phyloP scores from a whole-genome alignment of 2,329 filamentous ascomycete genomes.

The Ceratocystis harringtonii region DNA sequence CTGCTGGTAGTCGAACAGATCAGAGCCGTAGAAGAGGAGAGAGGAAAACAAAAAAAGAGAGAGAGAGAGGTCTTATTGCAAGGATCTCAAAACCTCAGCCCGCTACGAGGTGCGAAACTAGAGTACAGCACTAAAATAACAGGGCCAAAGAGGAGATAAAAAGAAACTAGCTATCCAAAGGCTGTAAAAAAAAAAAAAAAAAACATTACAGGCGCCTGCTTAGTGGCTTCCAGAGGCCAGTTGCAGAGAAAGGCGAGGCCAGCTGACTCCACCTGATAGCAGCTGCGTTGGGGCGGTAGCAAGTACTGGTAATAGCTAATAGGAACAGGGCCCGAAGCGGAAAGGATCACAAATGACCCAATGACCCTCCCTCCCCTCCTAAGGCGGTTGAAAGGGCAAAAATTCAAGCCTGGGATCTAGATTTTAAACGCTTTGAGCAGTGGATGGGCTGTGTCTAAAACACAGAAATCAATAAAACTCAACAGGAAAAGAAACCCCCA shows the following conservation, averaged over 20 bases:
- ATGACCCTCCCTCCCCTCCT: not conserved
- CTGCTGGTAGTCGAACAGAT: not conserved
- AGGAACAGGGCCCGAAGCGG: slow-evolving; percentile 10
- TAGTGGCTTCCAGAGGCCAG: not conserved
- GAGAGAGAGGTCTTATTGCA: not conserved
- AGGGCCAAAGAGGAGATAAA: not conserved
- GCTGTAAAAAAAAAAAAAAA: too few relatives aligned
- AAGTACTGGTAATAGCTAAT: not conserved
- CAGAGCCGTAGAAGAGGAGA: not conserved
- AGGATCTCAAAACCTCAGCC: not conserved
- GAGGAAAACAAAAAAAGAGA: not conserved
- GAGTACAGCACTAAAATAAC: not conserved
- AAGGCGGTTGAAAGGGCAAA: not conserved
- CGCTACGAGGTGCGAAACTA: not conserved
- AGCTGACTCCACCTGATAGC: not conserved
- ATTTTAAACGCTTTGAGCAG: not conserved
- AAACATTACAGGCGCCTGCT: too few relatives aligned
- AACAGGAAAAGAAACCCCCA: not conserved
- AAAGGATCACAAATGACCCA: slow-evolving; percentile 8
- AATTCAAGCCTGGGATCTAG: not conserved
- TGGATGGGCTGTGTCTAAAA: not conserved
- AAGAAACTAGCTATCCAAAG: not conserved
- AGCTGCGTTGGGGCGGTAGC: not conserved
- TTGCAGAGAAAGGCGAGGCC: not conserved
- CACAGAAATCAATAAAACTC: not conserved